Percentiles rank a stretch among this genome's conserved stretches.
phyloP scores from a whole-genome alignment of 2,329 filamentous ascomycete genomes.

The Sporothrix phasma region DNA sequence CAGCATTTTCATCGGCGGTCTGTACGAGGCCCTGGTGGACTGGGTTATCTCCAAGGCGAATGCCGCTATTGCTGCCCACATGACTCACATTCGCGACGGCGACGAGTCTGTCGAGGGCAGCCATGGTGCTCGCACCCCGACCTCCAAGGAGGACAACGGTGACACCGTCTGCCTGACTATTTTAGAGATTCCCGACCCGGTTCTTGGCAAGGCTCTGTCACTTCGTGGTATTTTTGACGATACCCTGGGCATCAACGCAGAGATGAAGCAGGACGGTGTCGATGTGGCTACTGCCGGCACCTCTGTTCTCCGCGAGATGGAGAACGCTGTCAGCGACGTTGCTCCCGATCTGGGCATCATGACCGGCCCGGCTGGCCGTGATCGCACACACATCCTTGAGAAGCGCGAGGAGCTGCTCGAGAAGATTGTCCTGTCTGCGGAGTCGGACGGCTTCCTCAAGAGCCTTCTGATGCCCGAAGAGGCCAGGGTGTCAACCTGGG shows the following conservation, averaged over 20 bases:
- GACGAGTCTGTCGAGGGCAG: constrained; percentile 56
- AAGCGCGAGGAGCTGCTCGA: constrained; percentile 76
- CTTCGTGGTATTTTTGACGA: constrained; percentile 92
- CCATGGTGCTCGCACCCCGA: constrained; percentile 51
- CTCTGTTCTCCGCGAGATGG: constrained; percentile 80
- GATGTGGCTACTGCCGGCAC: constrained; percentile 63
- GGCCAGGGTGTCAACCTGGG: constrained; percentile 72
- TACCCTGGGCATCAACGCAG: constrained; percentile 79
- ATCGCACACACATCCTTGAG: constrained; percentile 70
- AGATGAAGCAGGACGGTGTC: constrained; percentile 95
- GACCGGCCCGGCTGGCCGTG: constrained; percentile 54
- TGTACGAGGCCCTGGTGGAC: constrained; percentile 91
- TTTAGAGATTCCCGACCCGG: constrained; percentile 71
- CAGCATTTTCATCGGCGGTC: constrained; percentile 67
- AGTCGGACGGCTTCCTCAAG: constrained; percentile 73
- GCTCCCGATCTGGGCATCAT: constrained; percentile 71
- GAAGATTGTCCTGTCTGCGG: constrained; percentile 72
- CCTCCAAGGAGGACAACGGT: constrained; percentile 57
- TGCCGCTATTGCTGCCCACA: constrained; percentile 65
- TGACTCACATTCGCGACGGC: constrained; percentile 55
- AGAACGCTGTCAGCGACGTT: constrained; percentile 64
- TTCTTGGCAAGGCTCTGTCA: constrained; percentile 76
- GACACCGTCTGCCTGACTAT: constrained; percentile 87
- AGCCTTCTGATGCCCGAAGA: constrained; percentile 70
- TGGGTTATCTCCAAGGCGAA: constrained; percentile 91